Conservation (phyloP, 257 asterid genomes). For the Striga asiatica region DNA sequence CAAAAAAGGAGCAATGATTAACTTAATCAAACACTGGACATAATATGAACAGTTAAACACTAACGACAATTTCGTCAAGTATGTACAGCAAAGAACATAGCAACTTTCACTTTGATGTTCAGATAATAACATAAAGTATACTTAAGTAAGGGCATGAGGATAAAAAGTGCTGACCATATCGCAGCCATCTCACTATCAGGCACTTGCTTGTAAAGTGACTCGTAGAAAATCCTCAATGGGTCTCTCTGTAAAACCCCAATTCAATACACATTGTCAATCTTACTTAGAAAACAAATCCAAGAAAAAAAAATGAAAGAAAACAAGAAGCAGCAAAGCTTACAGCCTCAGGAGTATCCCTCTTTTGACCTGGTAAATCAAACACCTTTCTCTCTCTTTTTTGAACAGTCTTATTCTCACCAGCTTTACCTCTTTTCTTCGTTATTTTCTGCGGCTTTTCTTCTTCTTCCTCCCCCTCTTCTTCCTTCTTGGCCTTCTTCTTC, state of each 20-base stretch:
- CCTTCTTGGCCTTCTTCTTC: conserved; percentile 20
- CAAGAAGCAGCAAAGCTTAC: conserved; percentile 25
- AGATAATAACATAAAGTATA: too few relatives aligned
- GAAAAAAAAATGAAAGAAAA: not conserved
- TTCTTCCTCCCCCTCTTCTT: conserved; percentile 7
- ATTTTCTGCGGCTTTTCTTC: conserved; percentile 13
- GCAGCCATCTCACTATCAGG: conserved; percentile 89
- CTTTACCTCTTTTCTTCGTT: conserved; percentile 33
- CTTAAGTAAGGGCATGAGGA: not conserved
- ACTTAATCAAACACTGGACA: not conserved
- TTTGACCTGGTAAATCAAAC: conserved; percentile 82
- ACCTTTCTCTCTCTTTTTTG: conserved; percentile 56
- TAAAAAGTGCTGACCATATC: conserved; percentile 30
- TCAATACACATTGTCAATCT: too few relatives aligned
- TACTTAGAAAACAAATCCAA: conserved; percentile 14
- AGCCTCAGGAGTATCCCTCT: conserved; percentile 70
- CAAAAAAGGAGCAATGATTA: not conserved
- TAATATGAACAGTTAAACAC: not conserved
- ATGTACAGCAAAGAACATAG: too few relatives aligned
- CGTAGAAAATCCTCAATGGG: conserved; percentile 72
- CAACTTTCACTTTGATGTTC: not conserved
- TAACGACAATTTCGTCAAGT: too few relatives aligned
- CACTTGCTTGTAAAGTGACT: conserved; percentile 57
- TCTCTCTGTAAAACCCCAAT: too few relatives aligned
- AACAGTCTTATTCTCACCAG: conserved; percentile 19